phyloP scores from a whole-genome alignment of 2,329 filamentous ascomycete species.

The Pseudopithomyces chartarum region DNA sequence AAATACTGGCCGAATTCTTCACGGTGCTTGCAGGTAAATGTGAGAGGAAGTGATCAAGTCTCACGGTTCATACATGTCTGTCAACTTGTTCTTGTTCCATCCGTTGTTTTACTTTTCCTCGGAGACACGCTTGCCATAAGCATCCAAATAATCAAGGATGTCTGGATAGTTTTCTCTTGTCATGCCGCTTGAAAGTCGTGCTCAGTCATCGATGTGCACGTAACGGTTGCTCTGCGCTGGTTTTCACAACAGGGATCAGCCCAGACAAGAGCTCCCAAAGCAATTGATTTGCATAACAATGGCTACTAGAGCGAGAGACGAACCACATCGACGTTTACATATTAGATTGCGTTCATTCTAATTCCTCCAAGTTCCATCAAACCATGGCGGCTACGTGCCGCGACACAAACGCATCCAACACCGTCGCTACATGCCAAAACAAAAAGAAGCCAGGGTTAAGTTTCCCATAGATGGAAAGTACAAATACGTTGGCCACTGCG shows the following conservation, averaged over 20 bases:
- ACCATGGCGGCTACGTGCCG: conserved; percentile 4
- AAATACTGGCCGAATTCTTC: no score
- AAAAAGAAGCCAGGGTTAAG: background rate
- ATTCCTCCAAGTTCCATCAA: conserved; percentile 12
- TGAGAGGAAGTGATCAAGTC: no score
- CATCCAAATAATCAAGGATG: no score
- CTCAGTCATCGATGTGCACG: no score
- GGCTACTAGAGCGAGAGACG: background rate
- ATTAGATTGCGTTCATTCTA: conserved; percentile 14
- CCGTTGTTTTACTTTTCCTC: no score
- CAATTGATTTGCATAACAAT: background rate
- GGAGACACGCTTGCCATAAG: no score
- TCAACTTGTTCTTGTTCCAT: no score
- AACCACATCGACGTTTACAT: background rate
- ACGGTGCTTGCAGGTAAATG: background rate
- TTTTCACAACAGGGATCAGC: no score
- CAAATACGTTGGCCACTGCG: conserved; percentile 2
- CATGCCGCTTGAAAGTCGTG: no score
- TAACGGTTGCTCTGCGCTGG: no score
- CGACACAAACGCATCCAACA: conserved; percentile 8
- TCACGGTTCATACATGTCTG: no score
- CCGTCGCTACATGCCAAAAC: conserved; percentile 11
- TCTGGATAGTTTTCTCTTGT: no score
- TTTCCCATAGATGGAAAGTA: conserved; percentile 1
- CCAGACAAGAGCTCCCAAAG: background rate